Conservation (phyloP, 352 stramenopile species). For the Pythium aquatile region DNA sequence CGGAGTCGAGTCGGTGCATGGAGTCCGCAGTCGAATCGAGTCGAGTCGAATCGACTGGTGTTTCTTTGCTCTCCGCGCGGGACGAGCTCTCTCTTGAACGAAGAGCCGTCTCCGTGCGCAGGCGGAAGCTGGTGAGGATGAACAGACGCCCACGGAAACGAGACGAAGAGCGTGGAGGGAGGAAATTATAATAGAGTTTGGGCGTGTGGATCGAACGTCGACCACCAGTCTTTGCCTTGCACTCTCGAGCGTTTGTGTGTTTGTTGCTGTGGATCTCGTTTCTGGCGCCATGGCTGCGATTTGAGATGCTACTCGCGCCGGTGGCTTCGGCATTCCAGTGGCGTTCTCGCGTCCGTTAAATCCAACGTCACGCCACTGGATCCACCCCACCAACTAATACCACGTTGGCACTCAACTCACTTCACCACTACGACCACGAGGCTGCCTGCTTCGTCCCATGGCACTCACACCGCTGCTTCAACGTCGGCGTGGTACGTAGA, state of each 20-base stretch:
- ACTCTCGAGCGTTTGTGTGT: neutral
- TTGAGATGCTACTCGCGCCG: neutral
- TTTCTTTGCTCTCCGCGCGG: conserved; percentile 12
- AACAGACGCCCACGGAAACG: neutral
- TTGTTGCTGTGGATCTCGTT: neutral
- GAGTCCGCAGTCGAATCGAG: conserved; percentile 14
- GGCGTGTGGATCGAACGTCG: conserved; percentile 4
- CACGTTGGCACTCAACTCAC: too few relatives aligned
- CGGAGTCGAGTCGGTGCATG: conserved; percentile 22
- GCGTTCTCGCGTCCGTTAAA: neutral
- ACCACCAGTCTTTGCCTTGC: conserved; percentile 5
- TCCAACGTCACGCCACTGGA: neutral
- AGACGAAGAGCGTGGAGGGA: neutral
- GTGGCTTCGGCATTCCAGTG: conserved; percentile 1
- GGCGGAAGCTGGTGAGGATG: conserved; percentile 17
- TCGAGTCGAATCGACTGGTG: conserved; percentile 1
- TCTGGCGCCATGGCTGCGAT: neutral
- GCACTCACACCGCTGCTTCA: neutral
- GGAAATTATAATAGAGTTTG: conserved; percentile 14
- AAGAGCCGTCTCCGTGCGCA: conserved; percentile 10
- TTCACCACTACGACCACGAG: neutral
- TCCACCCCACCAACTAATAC: neutral
- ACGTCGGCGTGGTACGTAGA: neutral
- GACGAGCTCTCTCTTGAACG: neutral
- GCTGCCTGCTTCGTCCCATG: neutral